phyloP scores from a whole-genome alignment of 768 basidiomycete species.

The Rhizopogon vinicolor region DNA sequence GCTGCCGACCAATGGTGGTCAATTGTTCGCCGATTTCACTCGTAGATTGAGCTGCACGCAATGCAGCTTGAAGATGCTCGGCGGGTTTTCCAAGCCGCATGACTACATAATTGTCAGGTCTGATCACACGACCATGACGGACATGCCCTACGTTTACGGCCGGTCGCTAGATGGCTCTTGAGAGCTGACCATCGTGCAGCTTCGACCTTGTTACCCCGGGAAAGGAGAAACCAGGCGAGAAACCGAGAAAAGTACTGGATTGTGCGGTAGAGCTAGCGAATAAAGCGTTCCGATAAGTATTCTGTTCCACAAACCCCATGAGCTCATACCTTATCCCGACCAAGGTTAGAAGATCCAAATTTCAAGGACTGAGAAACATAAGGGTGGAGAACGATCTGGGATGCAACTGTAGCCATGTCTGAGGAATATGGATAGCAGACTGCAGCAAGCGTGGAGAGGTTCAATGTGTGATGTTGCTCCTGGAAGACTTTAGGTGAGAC shows the following conservation, averaged over 20 bases:
- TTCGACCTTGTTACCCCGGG: conserved; percentile 63
- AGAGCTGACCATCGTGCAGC: conserved; percentile 79
- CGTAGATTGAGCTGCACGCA: conserved; percentile 58
- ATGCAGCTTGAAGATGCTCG: conserved; percentile 89
- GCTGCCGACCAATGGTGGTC: conserved; percentile 74
- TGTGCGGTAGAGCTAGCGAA: conserved; percentile 73
- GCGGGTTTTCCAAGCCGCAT: conserved; percentile 91
- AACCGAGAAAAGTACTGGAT: conserved; percentile 90
- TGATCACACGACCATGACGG: background rate
- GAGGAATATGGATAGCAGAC: conserved; percentile 1
- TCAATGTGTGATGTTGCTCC: background rate
- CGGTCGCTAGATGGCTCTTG: conserved; percentile 79
- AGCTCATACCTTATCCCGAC: conserved; percentile 78
- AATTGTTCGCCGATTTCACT: conserved; percentile 66
- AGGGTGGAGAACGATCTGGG: conserved; percentile 85
- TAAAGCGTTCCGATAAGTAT: background rate
- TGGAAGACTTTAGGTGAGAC: background rate
- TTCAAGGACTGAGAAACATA: conserved; percentile 70
- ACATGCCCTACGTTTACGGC: conserved; percentile 65
- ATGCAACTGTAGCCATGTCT: conserved; percentile 41
- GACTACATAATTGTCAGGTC: conserved; percentile 42
- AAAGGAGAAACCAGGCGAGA: conserved; percentile 76
- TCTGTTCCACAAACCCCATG: background rate
- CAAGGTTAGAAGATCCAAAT: conserved; percentile 75
- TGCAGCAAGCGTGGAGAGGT: conserved; percentile 10